Percentiles rank a stretch among this genome's conserved stretches.
phyloP scores from a whole-genome alignment of 2,329 filamentous ascomycete genomes.

The Aspergillus tanneri region DNA sequence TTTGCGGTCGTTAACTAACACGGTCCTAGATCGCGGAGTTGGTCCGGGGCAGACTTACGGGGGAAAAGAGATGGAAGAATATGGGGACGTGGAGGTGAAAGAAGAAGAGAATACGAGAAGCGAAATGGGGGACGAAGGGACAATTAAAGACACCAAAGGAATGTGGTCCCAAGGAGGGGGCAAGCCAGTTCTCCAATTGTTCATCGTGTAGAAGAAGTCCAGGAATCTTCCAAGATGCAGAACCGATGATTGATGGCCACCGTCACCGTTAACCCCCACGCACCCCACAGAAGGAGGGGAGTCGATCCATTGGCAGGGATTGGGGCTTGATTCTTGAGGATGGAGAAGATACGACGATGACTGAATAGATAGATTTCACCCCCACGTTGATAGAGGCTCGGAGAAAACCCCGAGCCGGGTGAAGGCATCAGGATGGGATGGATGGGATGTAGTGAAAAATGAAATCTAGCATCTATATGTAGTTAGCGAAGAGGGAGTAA shows the following conservation, averaged over 20 bases:
- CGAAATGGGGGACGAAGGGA: constrained; percentile 1
- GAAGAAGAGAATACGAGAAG: background rate
- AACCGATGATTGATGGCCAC: background rate
- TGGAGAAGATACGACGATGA: background rate
- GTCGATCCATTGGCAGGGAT: constrained; percentile 1
- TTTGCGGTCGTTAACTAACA: no score
- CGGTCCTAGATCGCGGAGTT: background rate
- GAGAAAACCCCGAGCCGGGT: no score
- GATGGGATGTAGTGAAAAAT: no score
- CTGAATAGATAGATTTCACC: no score
- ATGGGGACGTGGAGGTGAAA: background rate
- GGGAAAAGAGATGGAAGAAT: background rate
- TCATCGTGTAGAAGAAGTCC: background rate
- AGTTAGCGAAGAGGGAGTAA: no score
- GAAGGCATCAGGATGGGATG: no score
- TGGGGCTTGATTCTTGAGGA: no score
- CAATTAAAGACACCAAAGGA: constrained; percentile 2
- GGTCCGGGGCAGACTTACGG: background rate
- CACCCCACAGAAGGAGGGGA: constrained; percentile 14
- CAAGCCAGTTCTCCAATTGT: constrained; percentile 1
- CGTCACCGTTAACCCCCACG: constrained; percentile 8
- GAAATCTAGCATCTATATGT: no score
- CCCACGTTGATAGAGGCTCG: no score
- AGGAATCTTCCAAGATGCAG: background rate
- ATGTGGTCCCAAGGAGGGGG: constrained; percentile 6